A percentile compares a stretch with the other conserved stretches of the same genome.
Conservation (phyloP, 1,284 basidiomycete species). For the Trichosporon coremiiforme region DNA sequence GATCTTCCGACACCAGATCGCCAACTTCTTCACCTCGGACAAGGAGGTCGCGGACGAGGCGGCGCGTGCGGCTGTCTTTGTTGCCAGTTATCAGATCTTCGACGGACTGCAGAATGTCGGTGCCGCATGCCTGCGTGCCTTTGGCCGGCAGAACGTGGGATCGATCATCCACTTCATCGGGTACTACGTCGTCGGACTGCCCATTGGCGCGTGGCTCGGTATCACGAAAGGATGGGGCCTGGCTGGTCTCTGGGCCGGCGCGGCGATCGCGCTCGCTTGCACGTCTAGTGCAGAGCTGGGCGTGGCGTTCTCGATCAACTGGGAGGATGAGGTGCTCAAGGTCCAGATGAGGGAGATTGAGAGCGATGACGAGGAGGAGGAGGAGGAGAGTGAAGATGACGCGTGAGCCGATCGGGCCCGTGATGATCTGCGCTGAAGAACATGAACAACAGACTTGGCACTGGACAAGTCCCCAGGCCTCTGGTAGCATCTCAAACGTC, state of each 20-base stretch:
- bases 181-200: conserved; percentile 37
- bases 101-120: conserved; percentile 41
- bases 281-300: conserved; percentile 33
- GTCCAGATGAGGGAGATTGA: conserved; percentile 31
- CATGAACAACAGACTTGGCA: too few relatives aligned
- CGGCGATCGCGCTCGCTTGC: conserved; percentile 33
- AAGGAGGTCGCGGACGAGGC: conserved; percentile 32
- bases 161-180: conserved; percentile 36
- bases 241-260: conserved; percentile 40
- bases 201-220: conserved; percentile 37
- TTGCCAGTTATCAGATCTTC: conserved; percentile 35
- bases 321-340: conserved; percentile 37
- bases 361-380: conserved; percentile 29
- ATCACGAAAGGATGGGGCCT: conserved; percentile 36
- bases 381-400: conserved; percentile 11
- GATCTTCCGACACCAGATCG: conserved; percentile 32
- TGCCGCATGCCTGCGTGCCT: conserved; percentile 39
- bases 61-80: conserved; percentile 32
- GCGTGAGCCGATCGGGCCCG: background rate
- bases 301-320: conserved; percentile 32
- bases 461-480: too few relatives aligned
- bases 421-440: background rate
- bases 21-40: conserved; percentile 36
- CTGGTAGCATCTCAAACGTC: background rate
- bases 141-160: conserved; percentile 39